Evolutionary conservation across 1,139 yeast genomes (phyloP).

Genomic region (Saccharomyces hybrid): DNA sequence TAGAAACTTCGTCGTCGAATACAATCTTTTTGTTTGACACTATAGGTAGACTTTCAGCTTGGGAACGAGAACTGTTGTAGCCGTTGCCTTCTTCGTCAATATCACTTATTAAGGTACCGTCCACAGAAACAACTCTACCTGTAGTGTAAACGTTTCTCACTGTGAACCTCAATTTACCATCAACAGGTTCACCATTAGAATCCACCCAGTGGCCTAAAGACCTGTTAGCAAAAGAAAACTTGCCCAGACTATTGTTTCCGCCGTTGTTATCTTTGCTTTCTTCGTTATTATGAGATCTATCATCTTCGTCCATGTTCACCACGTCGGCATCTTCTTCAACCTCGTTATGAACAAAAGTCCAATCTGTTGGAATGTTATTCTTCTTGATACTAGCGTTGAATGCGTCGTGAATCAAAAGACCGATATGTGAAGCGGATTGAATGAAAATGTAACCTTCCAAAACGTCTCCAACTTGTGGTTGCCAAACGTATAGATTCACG

Average conservation of each 20-base stretch:
- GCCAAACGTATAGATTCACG: conserved; percentile 84
- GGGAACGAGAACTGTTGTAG: conserved; percentile 19
- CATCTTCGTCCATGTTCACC: conserved; percentile 22
- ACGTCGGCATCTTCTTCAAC: conserved; percentile 35
- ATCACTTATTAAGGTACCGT: conserved; percentile 59
- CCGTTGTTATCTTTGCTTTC: conserved; percentile 10
- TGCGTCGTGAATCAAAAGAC: conserved; percentile 81
- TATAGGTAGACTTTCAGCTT: conserved; percentile 34
- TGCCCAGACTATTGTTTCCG: conserved; percentile 16
- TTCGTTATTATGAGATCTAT: conserved; percentile 19
- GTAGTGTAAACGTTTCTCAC: conserved; percentile 66
- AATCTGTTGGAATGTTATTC: conserved; percentile 68
- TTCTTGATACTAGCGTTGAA: conserved; percentile 90
- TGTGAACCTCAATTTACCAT: conserved; percentile 71
- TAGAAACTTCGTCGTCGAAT: conserved; percentile 35
- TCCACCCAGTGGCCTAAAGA: conserved; percentile 87
- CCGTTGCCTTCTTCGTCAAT: conserved; percentile 10
- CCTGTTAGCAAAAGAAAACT: conserved; percentile 26
- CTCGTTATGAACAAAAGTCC: conserved; percentile 79
- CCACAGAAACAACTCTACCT: conserved; percentile 76
- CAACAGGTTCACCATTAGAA: conserved; percentile 60
- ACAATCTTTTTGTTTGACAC: conserved; percentile 37
- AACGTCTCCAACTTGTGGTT: conserved; percentile 74
- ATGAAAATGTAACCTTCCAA: conserved; percentile 82
- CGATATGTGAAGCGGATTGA: conserved; percentile 94